These are phyloP conservation scores for Auricularia sp. DNA, from an alignment of 768 basidiomycete genomes.

Conservation along the genomic window DNA sequence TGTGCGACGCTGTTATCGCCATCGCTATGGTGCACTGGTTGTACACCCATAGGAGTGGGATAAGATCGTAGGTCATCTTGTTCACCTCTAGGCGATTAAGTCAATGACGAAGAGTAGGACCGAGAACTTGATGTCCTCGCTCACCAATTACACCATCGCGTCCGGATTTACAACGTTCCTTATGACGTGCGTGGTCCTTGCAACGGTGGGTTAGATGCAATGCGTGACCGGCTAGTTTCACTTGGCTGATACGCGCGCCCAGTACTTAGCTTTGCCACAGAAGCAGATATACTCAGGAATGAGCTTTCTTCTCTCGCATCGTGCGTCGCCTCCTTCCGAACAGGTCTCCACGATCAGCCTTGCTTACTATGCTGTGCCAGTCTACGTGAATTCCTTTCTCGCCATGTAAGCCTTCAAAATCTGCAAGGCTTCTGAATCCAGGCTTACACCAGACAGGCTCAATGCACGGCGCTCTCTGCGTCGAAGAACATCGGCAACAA, in stretches of 20 bases:
- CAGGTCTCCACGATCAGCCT: neutral
- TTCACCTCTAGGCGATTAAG: neutral
- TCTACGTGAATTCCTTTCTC: constrained; percentile 48
- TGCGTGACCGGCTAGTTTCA: neutral
- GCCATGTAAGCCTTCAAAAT: constrained; percentile 38
- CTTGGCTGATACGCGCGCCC: neutral
- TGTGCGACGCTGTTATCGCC: no score
- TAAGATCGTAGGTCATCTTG: neutral
- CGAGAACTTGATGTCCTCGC: neutral
- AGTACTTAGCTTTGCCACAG: neutral
- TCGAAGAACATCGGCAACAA: neutral
- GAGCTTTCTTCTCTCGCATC: constrained; percentile 3
- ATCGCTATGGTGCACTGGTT: neutral
- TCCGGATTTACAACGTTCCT: constrained; percentile 2
- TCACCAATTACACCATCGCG: constrained; percentile 1
- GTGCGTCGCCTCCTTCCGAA: neutral
- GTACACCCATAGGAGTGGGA: neutral
- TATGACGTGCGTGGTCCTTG: constrained; percentile 6
- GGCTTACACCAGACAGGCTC: neutral
- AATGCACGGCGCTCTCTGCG: neutral
- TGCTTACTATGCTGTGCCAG: constrained; percentile 16
- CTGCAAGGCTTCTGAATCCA: constrained; percentile 9
- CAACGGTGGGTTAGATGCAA: constrained; percentile 4
- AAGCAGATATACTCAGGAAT: constrained; percentile 1
- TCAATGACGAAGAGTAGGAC: neutral